Percentiles rank a stretch among this genome's conserved stretches.
phyloP scores from a whole-genome alignment of 257 asterid species.

The Knoxia roxburghii region DNA sequence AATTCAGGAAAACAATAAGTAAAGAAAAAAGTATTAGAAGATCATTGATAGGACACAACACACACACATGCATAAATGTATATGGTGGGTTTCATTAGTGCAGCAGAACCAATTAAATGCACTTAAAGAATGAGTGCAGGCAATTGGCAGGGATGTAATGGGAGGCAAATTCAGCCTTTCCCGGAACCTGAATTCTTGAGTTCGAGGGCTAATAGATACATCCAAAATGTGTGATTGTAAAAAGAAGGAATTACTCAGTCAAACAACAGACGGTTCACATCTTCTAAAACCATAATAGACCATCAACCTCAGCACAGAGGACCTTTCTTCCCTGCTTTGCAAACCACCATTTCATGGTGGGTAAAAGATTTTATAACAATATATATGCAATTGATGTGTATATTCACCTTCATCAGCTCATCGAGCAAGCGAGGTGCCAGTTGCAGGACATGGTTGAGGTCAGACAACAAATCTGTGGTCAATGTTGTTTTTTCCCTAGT shows the following conservation, averaged over 20 bases:
- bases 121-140: too few relatives aligned
- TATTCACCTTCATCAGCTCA: slow-evolving; percentile 68
- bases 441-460: slow-evolving; percentile 61
- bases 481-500: slow-evolving; percentile 55
- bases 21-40: background rate
- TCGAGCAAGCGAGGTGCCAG: slow-evolving; percentile 77
- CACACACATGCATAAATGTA: background rate
- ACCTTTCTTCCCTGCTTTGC: background rate
- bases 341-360: background rate
- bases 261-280: slow-evolving; percentile 1
- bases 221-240: background rate
- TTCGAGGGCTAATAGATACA: background rate
- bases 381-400: background rate
- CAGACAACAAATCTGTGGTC: slow-evolving; percentile 61
- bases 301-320: background rate
- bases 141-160: too few relatives aligned
- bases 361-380: background rate
- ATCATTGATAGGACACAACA: background rate
- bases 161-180: too few relatives aligned
- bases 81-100: too few relatives aligned
- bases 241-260: background rate
- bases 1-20: background rate
- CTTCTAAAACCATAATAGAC: background rate
- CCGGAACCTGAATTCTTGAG: too few relatives aligned
- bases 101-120: too few relatives aligned